Base-by-base conservation (phyloP, 371 early-diverging fungal genomes). In the Capniomyces stellatus region DNA sequence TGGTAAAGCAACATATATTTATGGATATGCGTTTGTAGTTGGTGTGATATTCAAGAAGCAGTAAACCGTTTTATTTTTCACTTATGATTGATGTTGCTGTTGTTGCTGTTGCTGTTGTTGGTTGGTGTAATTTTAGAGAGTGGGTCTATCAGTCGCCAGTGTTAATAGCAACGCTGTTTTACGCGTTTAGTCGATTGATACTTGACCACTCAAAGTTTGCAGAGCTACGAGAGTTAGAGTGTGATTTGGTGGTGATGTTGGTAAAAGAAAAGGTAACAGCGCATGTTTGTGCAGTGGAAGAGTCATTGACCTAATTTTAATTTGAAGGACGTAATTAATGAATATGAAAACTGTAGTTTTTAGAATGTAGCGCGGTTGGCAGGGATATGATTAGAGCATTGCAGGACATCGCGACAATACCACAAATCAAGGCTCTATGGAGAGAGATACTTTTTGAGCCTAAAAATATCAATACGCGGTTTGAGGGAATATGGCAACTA, bases 371-470 rank as follows among this genome's bases (percentile, higher is more conserved):
- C 2, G 60, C 68, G 22, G 70, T 85, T 0, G 86, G 86, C 0
- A 69, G 86, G 29, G 86, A 85, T 57, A 57, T 84, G 1, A 63
- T 83, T 29, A 71, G 85, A 25, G 70, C 76, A n/a, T 62, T 85
- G 39, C 80, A 79, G 60, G 82, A 82, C 42, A 73, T 79, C 0
- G 66, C 74, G 0, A 55, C 63, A 10, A 62, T 83, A 29, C 75
- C 76, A 15, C 75, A 72, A 51, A 68, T 85, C 41, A 56, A 63
- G 24, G 72, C 71, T n/a, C 57, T 85, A 25, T 84, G 83, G 83
- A 50, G 58, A 22, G 75, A 73, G 54, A 43, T 83, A 19, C 51
- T 81, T 21, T 48, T 73, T 47, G 53, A 58, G 15, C 86, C 85
- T 1, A 69, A 69, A n/a, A 62, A 60, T 18, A 54, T 84, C 8